These are phyloP conservation scores for Daldinia bambusicola DNA, from an alignment of 495 filamentous ascomycete species.

Conservation along the genomic window DNA sequence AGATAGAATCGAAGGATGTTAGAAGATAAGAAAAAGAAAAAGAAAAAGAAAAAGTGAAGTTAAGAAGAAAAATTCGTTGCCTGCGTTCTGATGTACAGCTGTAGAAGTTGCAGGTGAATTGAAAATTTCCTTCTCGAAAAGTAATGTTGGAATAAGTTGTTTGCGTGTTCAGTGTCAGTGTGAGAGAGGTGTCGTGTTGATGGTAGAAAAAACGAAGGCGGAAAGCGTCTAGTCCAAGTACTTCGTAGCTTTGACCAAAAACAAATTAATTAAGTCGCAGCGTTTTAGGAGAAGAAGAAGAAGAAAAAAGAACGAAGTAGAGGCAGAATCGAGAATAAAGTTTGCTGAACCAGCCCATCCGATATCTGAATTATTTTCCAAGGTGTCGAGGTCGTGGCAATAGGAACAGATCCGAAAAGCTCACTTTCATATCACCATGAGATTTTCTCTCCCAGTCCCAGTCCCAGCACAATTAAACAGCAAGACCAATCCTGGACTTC, in stretches of 20 bases:
- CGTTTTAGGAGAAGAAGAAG: slow-evolving; percentile 10
- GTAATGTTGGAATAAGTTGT: slow-evolving; percentile 7
- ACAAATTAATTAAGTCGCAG: slow-evolving; percentile 20
- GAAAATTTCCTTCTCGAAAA: not conserved
- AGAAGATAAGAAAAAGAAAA: too few relatives aligned
- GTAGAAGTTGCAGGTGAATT: slow-evolving; percentile 6
- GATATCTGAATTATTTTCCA: slow-evolving; percentile 9
- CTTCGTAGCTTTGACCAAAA: slow-evolving; percentile 6
- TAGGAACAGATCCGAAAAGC: slow-evolving; percentile 26
- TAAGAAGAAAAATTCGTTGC: not conserved
- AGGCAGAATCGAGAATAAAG: slow-evolving; percentile 11
- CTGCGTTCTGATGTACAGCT: not conserved
- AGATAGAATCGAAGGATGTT: too few relatives aligned
- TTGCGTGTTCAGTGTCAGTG: slow-evolving; percentile 15
- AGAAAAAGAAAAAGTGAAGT: not conserved
- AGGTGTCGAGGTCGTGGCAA: slow-evolving; percentile 23
- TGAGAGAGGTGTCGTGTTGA: not conserved
- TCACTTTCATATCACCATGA: slow-evolving; percentile 42
- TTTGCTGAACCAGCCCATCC: slow-evolving; percentile 11
- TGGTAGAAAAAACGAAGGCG: slow-evolving; percentile 11
- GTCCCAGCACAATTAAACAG: slow-evolving; percentile 45
- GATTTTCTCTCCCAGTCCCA: slow-evolving; percentile 42
- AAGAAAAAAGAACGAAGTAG: not conserved
- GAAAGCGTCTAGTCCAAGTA: not conserved
- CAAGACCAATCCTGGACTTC: slow-evolving; percentile 40